phyloP scores from a whole-genome alignment of 495 filamentous ascomycete species.

The Cercophora samala region DNA sequence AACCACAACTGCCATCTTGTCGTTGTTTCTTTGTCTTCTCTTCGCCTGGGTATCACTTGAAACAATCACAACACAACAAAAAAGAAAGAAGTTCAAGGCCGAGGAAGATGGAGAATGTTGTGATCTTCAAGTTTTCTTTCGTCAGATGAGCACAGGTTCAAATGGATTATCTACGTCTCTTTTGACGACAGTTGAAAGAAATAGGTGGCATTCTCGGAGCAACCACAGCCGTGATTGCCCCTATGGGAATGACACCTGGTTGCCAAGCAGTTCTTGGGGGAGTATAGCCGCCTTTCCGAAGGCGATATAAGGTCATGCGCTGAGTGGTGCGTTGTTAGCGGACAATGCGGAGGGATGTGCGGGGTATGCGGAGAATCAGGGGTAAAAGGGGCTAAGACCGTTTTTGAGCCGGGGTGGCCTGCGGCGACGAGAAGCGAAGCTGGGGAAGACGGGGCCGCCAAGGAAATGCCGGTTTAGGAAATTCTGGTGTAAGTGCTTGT shows the following conservation, averaged over 20 bases:
- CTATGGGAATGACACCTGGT: slow-evolving; percentile 29
- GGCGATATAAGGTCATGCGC: not conserved
- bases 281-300: slow-evolving; percentile 22
- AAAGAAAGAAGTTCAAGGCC: not conserved
- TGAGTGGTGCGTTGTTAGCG: not conserved
- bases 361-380: slow-evolving; percentile 22
- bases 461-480: not conserved
- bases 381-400: slow-evolving; percentile 13
- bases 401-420: not conserved
- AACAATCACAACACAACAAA: slow-evolving; percentile 10
- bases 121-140: not conserved
- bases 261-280: slow-evolving; percentile 1
- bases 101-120: not conserved
- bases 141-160: not conserved
- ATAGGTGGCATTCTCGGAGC: slow-evolving; percentile 38
- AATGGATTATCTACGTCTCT: not conserved
- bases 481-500: not conserved
- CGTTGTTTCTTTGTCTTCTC: not conserved
- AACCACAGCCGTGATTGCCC: slow-evolving; percentile 30
- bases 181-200: not conserved
- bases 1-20: slow-evolving; percentile 18
- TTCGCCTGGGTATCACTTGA: not conserved
- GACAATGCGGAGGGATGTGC: not conserved
- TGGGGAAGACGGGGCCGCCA: not conserved
- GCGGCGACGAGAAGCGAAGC: not conserved